Evolutionary conservation across 2,329 filamentous ascomycete genomes (phyloP).

Genomic region (Colletotrichum magnum): DNA sequence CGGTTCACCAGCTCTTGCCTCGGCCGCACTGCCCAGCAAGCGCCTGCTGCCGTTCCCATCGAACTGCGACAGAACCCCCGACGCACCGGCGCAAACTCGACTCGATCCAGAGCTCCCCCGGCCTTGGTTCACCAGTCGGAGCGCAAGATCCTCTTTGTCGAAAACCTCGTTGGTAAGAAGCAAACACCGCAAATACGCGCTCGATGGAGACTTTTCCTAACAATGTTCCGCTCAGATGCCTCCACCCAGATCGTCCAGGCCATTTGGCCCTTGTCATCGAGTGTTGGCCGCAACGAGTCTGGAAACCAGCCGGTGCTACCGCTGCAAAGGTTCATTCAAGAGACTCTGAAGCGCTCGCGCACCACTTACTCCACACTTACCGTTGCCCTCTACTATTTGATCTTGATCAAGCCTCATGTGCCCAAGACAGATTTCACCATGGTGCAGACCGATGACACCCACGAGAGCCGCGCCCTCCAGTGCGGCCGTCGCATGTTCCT

Average conservation of each 20-base stretch:
- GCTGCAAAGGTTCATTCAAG: slow-evolving; percentile 95
- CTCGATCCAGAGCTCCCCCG: slow-evolving; percentile 71
- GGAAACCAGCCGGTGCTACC: slow-evolving; percentile 85
- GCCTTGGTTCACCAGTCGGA: slow-evolving; percentile 88
- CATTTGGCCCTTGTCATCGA: slow-evolving; percentile 94
- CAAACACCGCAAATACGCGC: slow-evolving; percentile 44
- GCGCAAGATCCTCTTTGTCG: slow-evolving; percentile 95
- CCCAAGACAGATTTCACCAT: slow-evolving; percentile 87
- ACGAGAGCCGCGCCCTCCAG: slow-evolving; percentile 84
- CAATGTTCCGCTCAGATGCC: slow-evolving; percentile 77
- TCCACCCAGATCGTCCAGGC: slow-evolving; percentile 97
- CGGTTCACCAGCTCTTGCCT: slow-evolving; percentile 50
- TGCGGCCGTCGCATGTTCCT: slow-evolving; percentile 98
- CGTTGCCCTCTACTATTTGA: slow-evolving; percentile 95
- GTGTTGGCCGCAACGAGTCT: slow-evolving; percentile 80
- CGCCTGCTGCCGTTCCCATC: slow-evolving; percentile 61
- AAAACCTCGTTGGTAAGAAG: slow-evolving; percentile 95
- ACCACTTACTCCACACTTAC: slow-evolving; percentile 98
- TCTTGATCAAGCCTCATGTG: slow-evolving; percentile 92
- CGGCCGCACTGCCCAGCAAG: slow-evolving; percentile 44
- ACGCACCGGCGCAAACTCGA: slow-evolving; percentile 69
- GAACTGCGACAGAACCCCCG: slow-evolving; percentile 77
- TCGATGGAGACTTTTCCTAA: slow-evolving; percentile 41
- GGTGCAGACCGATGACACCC: slow-evolving; percentile 83
- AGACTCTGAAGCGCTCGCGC: slow-evolving; percentile 93